These are phyloP conservation scores for Aspergillus vadensis DNA, from an alignment of 2,329 filamentous ascomycete species.

Conservation along the genomic window DNA sequence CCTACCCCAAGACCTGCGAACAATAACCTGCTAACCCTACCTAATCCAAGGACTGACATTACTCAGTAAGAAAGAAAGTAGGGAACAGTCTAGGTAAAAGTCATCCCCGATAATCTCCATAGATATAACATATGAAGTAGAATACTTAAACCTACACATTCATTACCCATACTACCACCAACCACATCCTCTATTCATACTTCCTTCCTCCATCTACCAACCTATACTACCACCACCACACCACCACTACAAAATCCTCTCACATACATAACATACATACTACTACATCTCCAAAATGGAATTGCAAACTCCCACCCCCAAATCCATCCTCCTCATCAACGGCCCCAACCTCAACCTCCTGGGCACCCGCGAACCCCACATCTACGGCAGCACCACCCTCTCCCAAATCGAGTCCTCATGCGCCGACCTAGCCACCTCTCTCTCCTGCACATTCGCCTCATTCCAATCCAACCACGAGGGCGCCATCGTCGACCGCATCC, in stretches of 20 bases:
- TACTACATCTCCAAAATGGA: slow-evolving; percentile 25
- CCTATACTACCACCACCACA: background rate
- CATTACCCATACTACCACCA: background rate
- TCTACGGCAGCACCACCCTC: slow-evolving; percentile 73
- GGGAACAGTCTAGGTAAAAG: background rate
- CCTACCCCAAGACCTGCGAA: background rate
- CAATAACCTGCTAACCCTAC: too few species aligned
- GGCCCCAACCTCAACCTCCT: slow-evolving; percentile 83
- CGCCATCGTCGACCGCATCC: slow-evolving; percentile 71
- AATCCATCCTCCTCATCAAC: slow-evolving; percentile 70
- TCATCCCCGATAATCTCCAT: background rate
- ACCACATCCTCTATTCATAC: background rate
- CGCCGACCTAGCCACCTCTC: slow-evolving; percentile 51
- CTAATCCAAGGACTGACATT: background rate
- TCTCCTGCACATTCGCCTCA: slow-evolving; percentile 55
- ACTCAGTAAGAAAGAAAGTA: background rate
- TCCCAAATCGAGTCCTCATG: slow-evolving; percentile 59
- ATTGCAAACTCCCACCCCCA: slow-evolving; percentile 9
- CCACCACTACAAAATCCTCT: background rate
- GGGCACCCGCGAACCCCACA: slow-evolving; percentile 70
- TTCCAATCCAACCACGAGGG: slow-evolving; percentile 83
- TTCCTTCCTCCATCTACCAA: background rate
- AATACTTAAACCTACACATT: background rate
- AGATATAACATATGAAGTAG: background rate
- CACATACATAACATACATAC: background rate